A percentile compares a stretch with the other conserved stretches of the same genome.
Conservation (phyloP, 176 grass and related monocot species). For the Calamus simplicifolius region DNA sequence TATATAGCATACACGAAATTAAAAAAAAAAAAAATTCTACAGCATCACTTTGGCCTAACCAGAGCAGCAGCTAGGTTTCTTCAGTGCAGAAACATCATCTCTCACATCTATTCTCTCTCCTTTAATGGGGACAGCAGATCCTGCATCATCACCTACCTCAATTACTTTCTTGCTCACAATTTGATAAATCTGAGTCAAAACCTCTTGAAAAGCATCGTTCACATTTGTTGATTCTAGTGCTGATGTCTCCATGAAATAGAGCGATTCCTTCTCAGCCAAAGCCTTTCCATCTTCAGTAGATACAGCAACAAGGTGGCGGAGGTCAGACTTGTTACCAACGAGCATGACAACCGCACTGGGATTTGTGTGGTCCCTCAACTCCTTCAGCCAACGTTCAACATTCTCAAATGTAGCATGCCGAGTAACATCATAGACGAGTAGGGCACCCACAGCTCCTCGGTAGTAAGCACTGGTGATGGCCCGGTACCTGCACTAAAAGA, state of each 20-base stretch:
- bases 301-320: constrained; percentile 46
- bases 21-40: constrained; percentile 5
- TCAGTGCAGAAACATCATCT: constrained; percentile 45
- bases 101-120: constrained; percentile 58
- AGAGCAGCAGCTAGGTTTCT: constrained; percentile 52
- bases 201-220: constrained; percentile 42
- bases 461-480: constrained; percentile 74
- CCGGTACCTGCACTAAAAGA: constrained; percentile 38
- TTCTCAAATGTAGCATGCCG: constrained; percentile 48
- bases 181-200: constrained; percentile 54
- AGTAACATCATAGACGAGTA: constrained; percentile 68
- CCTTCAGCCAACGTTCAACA: constrained; percentile 47
- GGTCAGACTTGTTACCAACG: constrained; percentile 52
- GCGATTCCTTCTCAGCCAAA: constrained; percentile 42
- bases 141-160: constrained; percentile 31
- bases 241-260: constrained; percentile 55
- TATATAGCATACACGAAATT: constrained; percentile 18
- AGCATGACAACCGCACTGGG: constrained; percentile 42
- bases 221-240: constrained; percentile 49
- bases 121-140: constrained; percentile 15
- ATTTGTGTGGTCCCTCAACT: constrained; percentile 62
- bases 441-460: constrained; percentile 55
- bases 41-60: constrained; percentile 25
- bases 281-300: constrained; percentile 47
- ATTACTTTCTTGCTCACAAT: constrained; percentile 38